Evolutionary conservation across 148 eudicot species (phyloP).

Genomic region (Amaranthus hypochondriacus): DNA sequence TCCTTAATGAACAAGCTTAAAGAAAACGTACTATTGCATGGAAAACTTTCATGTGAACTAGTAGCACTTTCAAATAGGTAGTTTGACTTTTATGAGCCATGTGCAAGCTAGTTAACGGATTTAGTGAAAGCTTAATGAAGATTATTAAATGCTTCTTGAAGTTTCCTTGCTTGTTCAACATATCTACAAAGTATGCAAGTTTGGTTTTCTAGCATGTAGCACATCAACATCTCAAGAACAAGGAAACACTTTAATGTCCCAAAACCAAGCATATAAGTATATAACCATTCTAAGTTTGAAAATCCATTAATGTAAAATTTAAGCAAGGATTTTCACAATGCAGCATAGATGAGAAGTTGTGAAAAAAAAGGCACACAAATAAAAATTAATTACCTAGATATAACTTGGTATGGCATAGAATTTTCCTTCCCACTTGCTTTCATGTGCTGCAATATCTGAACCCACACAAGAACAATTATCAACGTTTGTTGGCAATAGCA

Average conservation of each 20-base stretch:
- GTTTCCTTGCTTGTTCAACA: too few species aligned
- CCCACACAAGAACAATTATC: background rate
- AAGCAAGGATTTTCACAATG: background rate
- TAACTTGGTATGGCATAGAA: conserved; percentile 93
- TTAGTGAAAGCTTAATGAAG: too few species aligned
- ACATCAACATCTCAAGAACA: background rate
- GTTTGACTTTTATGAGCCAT: too few species aligned
- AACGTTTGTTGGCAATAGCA: background rate
- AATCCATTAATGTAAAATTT: background rate
- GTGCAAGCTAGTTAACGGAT: too few species aligned
- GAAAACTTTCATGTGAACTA: too few species aligned
- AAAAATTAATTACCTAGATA: conserved; percentile 60
- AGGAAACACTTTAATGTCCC: background rate
- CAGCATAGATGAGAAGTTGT: background rate
- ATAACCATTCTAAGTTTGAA: background rate
- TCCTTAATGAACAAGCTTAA: too few species aligned
- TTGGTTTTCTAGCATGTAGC: background rate
- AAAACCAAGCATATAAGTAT: background rate
- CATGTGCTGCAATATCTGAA: conserved; percentile 93
- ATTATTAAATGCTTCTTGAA: too few species aligned
- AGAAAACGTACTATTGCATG: too few species aligned
- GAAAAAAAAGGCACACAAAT: background rate
- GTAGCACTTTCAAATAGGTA: too few species aligned
- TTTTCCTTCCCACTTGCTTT: conserved; percentile 89
- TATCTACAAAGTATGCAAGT: too few species aligned